phyloP scores from a whole-genome alignment of 805 yeast species.

The Millerozyma miso region DNA sequence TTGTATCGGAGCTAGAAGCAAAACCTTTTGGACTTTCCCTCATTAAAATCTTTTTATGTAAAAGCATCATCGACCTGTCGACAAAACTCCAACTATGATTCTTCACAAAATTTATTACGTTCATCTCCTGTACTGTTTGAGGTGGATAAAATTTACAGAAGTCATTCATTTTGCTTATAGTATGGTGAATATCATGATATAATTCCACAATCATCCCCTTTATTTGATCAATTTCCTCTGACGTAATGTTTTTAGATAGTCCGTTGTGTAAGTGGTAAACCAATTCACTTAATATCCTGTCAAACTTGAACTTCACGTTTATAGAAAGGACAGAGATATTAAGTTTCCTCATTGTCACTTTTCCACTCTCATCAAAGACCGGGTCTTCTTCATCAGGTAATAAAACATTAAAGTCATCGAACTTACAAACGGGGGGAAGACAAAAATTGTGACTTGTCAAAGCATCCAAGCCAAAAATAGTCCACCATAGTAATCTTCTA shows the following conservation, averaged over 20 bases:
- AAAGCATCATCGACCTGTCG: conserved; percentile 47
- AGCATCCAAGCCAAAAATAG: conserved; percentile 55
- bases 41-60: conserved; percentile 40
- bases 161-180: conserved; percentile 38
- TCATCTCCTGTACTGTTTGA: conserved; percentile 36
- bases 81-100: conserved; percentile 49
- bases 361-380: conserved; percentile 19
- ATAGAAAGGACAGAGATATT: conserved; percentile 46
- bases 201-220: conserved; percentile 48
- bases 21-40: conserved; percentile 15
- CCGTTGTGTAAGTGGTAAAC: conserved; percentile 50
- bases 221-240: conserved; percentile 39
- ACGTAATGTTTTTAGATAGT: conserved; percentile 37
- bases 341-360: conserved; percentile 31
- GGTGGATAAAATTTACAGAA: conserved; percentile 34
- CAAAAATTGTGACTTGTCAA: conserved; percentile 53
- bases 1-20: conserved; percentile 3
- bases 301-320: conserved; percentile 51
- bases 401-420: conserved; percentile 54
- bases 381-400: conserved; percentile 48
- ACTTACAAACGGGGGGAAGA: conserved; percentile 49
- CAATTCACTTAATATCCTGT: conserved; percentile 49
- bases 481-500: conserved; percentile 65
- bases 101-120: conserved; percentile 44
- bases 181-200: conserved; percentile 45